phyloP scores from a whole-genome alignment of 1,284 basidiomycete species.

The Ceratobasidium sp. region DNA sequence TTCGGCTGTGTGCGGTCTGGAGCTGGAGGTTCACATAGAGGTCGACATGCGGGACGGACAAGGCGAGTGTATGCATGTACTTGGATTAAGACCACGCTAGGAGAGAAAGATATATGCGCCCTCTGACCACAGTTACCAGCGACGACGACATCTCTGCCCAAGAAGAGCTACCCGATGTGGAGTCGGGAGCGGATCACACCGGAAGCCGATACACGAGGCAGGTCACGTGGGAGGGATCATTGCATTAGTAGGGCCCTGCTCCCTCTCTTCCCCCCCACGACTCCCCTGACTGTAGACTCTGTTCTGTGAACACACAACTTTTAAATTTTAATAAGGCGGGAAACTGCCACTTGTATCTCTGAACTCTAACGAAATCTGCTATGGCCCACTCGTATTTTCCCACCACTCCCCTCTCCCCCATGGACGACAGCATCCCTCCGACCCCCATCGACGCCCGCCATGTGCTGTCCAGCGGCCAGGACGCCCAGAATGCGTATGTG shows the following conservation, averaged over 20 bases:
- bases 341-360: constrained; percentile 9
- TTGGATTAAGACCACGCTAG: not conserved
- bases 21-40: not conserved
- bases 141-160: not conserved
- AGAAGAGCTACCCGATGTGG: not conserved
- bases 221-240: constrained; percentile 24
- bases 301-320: not conserved
- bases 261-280: constrained; percentile 19
- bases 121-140: not conserved
- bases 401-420: constrained; percentile 30
- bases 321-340: constrained; percentile 15
- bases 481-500: constrained; percentile 79
- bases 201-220: constrained; percentile 43
- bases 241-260: constrained; percentile 5
- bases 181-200: constrained; percentile 34
- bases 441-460: constrained; percentile 27
- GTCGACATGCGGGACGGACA: not conserved
- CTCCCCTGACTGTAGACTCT: constrained; percentile 16
- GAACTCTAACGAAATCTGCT: constrained; percentile 9
- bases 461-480: constrained; percentile 62
- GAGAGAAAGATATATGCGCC: constrained; percentile 2
- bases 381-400: constrained; percentile 48
- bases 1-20: constrained; percentile 10
- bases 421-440: constrained; percentile 26
- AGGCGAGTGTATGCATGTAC: no score